Base-by-base conservation (phyloP, 2,329 filamentous ascomycete genomes). In the Aspergillus fructus region DNA sequence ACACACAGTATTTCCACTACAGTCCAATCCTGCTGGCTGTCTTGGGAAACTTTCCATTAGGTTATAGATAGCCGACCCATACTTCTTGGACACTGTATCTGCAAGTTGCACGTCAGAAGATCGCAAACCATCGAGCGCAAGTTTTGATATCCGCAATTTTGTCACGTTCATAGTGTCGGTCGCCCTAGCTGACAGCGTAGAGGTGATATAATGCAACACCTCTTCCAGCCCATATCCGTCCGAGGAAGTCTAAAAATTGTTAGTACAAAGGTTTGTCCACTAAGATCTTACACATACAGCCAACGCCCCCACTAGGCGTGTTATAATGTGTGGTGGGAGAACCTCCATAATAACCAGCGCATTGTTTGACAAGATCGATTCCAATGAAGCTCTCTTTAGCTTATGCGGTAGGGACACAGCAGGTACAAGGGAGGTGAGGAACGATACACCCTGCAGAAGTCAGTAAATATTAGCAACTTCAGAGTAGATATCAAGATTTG, bases 271-370 rank as follows among this genome's bases (percentile, higher is more conserved):
- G 12, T 56, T 41, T 50, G 5, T 53, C 9, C 37, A 4, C 27
- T 49, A 7, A 2, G 1, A 15, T 21, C 15, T 2, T 27, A 12
- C 5, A 6, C 60, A 55, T 76, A 79, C 80, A 40, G 68, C 69
- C 51, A 72, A 64, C 59, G 75, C 71, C 51, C 75, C 68, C 24
- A 78, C 61, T 15, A 77, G 56, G 0, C 66, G 67, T 45, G 65
- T 53, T 27, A 69, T 53, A 24, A 64, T 56, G 19, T 64, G 55
- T 15, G 54, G 42, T 13, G 72, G 63, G 23, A 75, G 54, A 3
- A 42, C 48, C 19, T 61, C 59, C 27, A 73, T 42, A 1, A 64
- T 55, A 41, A 43, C 55, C 17, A 55, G 55, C 27, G 64, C 67
- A 5, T 67, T 58, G 9, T 68, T 62, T 11, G 66, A 69, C 5